Percentiles rank a stretch among this genome's conserved stretches.
Evolutionary conservation across 345 rosid genomes (phyloP).

Genomic region (Eucalyptus lansdowneana): DNA sequence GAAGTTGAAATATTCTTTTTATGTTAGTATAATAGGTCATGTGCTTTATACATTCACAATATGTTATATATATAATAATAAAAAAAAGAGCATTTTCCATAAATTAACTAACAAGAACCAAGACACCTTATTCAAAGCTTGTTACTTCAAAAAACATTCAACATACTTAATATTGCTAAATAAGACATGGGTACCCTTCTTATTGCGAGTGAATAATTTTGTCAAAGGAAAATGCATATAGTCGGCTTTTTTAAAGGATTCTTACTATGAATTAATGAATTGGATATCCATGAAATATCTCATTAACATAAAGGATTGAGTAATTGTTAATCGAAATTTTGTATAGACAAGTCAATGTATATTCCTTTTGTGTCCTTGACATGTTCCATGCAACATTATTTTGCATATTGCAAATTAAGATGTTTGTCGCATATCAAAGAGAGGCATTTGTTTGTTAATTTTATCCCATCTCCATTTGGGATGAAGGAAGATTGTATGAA

Average conservation of each 20-base stretch:
- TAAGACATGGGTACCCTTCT: not conserved
- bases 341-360: accelerated
- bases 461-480: not conserved
- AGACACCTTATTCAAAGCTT: not conserved
- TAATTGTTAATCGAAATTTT: not conserved
- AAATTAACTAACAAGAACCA: not conserved
- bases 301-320: not conserved
- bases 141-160: not conserved
- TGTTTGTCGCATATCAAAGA: not conserved
- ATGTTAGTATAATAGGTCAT: not conserved
- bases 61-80: no score
- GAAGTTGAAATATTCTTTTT: not conserved
- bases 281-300: not conserved
- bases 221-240: not conserved
- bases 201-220: not conserved
- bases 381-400: not conserved
- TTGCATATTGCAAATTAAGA: not conserved
- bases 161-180: not conserved
- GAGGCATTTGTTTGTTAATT: not conserved
- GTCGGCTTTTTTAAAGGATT: not conserved
- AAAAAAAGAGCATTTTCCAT: not conserved
- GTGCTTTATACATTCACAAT: not conserved
- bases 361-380: no score
- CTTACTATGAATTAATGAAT: not conserved
- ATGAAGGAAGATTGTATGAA: not conserved